Conservation (phyloP, 2,329 filamentous ascomycete species). For the Fusarium nanum region DNA sequence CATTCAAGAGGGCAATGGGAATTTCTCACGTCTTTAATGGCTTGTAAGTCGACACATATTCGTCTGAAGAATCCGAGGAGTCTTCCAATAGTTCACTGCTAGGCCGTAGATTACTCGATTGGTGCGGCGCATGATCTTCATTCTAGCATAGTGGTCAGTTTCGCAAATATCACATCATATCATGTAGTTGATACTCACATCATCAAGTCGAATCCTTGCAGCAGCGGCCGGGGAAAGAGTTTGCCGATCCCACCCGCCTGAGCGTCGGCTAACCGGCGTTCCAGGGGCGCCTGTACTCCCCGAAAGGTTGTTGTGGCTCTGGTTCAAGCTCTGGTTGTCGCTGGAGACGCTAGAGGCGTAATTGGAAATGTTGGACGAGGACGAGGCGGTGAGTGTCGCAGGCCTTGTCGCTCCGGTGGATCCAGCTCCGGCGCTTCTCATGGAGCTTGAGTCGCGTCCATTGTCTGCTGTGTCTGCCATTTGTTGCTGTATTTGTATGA, state of each 20-base stretch:
- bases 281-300: conserved; percentile 29
- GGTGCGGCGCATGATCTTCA: conserved; percentile 20
- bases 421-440: not conserved
- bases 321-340: not conserved
- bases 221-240: conserved; percentile 37
- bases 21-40: conserved; percentile 38
- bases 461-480: conserved; percentile 2
- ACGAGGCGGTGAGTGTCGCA: conserved; percentile 1
- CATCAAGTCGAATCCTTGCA: conserved; percentile 30
- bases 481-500: not conserved
- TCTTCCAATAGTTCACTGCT: conserved; percentile 26
- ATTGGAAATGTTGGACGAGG: conserved; percentile 5
- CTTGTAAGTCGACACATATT: conserved; percentile 29
- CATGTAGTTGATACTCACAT: conserved; percentile 18
- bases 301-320: not conserved
- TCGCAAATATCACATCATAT: not conserved
- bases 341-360: conserved; percentile 7
- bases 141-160: conserved; percentile 3
- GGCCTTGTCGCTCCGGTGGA: not conserved
- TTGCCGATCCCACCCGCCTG: conserved; percentile 43
- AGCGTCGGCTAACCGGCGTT: conserved; percentile 38
- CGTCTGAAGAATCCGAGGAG: conserved; percentile 41
- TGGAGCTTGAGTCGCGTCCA: not conserved
- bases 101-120: conserved; percentile 15
- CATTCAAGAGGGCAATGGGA: too few relatives aligned